A percentile compares a stretch with the other conserved stretches of the same genome.
Evolutionary conservation across 1,284 basidiomycete species (phyloP).

Genomic region (Abortiporus biennis): DNA sequence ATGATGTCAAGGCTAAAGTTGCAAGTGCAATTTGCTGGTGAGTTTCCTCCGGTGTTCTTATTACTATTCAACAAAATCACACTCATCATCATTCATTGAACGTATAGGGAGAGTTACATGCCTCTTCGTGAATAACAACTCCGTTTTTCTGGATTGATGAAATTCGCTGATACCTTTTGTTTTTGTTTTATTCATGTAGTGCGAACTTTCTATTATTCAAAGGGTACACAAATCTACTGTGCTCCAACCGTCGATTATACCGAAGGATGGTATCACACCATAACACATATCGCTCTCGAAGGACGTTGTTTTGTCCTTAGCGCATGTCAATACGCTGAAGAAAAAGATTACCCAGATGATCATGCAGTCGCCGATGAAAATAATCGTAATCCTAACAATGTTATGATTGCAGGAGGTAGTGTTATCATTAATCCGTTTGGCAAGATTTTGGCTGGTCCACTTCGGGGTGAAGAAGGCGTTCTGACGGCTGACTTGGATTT

Average conservation of each 20-base stretch:
- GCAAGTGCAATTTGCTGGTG: slow-evolving; percentile 67
- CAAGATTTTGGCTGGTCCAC: slow-evolving; percentile 61
- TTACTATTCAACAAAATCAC: too few species aligned
- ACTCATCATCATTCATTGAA: too few species aligned
- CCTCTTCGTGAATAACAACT: slow-evolving; percentile 53
- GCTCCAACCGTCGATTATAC: slow-evolving; percentile 69
- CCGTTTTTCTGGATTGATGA: too few species aligned
- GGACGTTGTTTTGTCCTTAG: slow-evolving; percentile 73
- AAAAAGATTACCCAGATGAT: slow-evolving; percentile 53
- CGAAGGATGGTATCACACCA: slow-evolving; percentile 56
- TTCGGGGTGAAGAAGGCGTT: slow-evolving; percentile 54
- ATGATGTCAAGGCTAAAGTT: slow-evolving; percentile 45
- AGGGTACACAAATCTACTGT: slow-evolving; percentile 61
- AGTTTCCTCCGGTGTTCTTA: too few species aligned
- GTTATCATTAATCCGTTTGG: slow-evolving; percentile 67
- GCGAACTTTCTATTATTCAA: slow-evolving; percentile 54
- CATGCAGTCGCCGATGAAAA: slow-evolving; percentile 40
- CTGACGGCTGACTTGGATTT: slow-evolving; percentile 62
- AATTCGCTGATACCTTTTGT: too few species aligned
- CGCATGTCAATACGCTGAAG: slow-evolving; percentile 58
- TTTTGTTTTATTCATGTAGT: too few species aligned
- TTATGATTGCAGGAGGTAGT: slow-evolving; percentile 68
- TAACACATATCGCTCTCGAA: slow-evolving; percentile 72
- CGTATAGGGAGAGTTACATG: slow-evolving; percentile 80
- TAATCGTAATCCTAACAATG: slow-evolving; percentile 39